A percentile compares a stretch with the other conserved stretches of the same genome.
Evolutionary conservation across 208 protist genomes (phyloP).

Genomic region (Angomonas ambiguus): DNA sequence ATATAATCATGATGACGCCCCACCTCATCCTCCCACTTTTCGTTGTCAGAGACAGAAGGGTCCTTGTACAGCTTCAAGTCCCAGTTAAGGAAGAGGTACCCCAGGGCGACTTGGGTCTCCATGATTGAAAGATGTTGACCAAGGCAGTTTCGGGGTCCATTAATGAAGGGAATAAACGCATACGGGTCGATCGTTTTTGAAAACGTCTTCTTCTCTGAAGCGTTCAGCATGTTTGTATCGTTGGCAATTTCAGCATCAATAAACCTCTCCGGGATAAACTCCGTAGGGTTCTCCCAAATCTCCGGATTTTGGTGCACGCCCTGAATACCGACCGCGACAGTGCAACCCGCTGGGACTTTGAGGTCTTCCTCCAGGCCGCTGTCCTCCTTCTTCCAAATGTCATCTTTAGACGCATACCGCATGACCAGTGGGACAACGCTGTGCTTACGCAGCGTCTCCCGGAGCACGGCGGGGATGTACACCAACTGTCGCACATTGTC

Average conservation of each 20-base stretch:
- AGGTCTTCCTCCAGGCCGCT: slow-evolving; percentile 73
- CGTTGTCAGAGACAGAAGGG: slow-evolving; percentile 13
- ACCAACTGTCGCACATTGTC: slow-evolving; percentile 57
- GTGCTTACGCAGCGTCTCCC: slow-evolving; percentile 82
- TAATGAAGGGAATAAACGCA: slow-evolving; percentile 91
- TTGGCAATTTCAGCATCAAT: slow-evolving; percentile 74
- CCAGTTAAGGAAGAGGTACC: slow-evolving; percentile 74
- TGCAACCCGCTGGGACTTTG: slow-evolving; percentile 66
- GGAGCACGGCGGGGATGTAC: slow-evolving; percentile 77
- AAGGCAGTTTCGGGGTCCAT: slow-evolving; percentile 90
- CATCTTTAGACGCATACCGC: slow-evolving; percentile 68
- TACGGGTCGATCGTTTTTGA: slow-evolving; percentile 79
- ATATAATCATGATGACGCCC: slow-evolving; percentile 80
- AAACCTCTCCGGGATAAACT: slow-evolving; percentile 81
- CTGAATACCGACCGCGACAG: slow-evolving; percentile 74
- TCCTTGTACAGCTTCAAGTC: slow-evolving; percentile 55
- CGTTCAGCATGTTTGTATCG: slow-evolving; percentile 55
- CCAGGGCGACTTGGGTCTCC: slow-evolving; percentile 78
- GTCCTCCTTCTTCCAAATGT: slow-evolving; percentile 61
- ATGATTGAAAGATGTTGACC: slow-evolving; percentile 89
- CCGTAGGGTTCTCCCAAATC: slow-evolving; percentile 72
- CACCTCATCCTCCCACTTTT: slow-evolving; percentile 44
- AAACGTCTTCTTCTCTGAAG: slow-evolving; percentile 22
- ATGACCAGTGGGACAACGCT: slow-evolving; percentile 87
- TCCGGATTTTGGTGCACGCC: slow-evolving; percentile 77